A percentile compares a stretch with the other conserved stretches of the same genome.
Evolutionary conservation across 352 stramenopile genomes (phyloP).

Genomic region (Aphanomyces euteiches): DNA sequence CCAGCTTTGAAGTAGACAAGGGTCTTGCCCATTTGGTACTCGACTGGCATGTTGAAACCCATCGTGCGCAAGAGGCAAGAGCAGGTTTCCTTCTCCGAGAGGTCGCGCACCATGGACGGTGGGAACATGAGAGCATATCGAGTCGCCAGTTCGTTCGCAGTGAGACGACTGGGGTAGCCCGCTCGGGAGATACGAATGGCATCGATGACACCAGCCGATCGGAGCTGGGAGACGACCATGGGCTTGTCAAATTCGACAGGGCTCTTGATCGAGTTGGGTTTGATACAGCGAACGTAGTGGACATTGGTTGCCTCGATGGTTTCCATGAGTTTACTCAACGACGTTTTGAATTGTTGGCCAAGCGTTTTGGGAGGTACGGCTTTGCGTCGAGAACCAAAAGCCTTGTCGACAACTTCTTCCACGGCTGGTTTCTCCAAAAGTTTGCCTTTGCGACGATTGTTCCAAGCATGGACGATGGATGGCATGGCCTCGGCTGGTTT

Average conservation of each 20-base stretch:
- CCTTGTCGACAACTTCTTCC: slow-evolving; percentile 14
- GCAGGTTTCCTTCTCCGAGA: slow-evolving; percentile 54
- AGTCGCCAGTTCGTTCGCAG: slow-evolving; percentile 69
- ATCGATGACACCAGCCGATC: slow-evolving; percentile 89
- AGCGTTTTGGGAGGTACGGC: slow-evolving; percentile 53
- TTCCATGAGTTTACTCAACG: slow-evolving; percentile 77
- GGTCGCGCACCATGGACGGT: slow-evolving; percentile 70
- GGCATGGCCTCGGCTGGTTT: slow-evolving; percentile 18
- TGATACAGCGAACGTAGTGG: slow-evolving; percentile 88
- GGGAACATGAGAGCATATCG: slow-evolving; percentile 88
- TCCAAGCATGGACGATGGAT: slow-evolving; percentile 14
- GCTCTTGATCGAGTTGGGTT: slow-evolving; percentile 85
- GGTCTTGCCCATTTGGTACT: slow-evolving; percentile 92
- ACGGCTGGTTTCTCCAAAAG: background rate
- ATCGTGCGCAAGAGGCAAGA: slow-evolving; percentile 78
- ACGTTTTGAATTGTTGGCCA: slow-evolving; percentile 82
- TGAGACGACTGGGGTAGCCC: slow-evolving; percentile 90
- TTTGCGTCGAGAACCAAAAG: slow-evolving; percentile 16
- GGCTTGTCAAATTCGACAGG: slow-evolving; percentile 84
- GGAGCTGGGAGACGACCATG: slow-evolving; percentile 89
- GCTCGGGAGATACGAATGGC: slow-evolving; percentile 89
- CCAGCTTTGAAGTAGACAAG: slow-evolving; percentile 95
- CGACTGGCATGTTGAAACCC: slow-evolving; percentile 72
- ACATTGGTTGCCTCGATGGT: slow-evolving; percentile 82
- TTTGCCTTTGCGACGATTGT: slow-evolving; percentile 6